Conservation (phyloP, 2,329 filamentous ascomycete genomes). For the Verticillium zaregamsianum region DNA sequence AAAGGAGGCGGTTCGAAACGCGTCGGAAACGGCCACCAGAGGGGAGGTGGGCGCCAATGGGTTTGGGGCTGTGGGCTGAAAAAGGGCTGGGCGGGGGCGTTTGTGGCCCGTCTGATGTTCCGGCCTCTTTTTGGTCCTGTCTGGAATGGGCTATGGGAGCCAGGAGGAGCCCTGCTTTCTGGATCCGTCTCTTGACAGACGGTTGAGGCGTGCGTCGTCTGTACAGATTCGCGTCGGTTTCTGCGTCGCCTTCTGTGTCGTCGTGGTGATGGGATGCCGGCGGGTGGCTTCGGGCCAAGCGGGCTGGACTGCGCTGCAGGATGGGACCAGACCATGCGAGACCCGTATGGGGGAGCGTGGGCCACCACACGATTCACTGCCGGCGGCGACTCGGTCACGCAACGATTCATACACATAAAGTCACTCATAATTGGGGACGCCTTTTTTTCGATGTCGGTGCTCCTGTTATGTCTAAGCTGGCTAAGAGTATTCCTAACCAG, state of each 20-base stretch:
- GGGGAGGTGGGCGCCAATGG: not conserved
- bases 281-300: not conserved
- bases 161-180: not conserved
- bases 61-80: not conserved
- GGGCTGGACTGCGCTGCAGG: too few species aligned
- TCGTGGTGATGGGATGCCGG: not conserved
- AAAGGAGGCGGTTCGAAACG: not conserved
- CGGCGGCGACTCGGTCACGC: not conserved
- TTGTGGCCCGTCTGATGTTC: not conserved
- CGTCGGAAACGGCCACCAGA: not conserved
- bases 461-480: not conserved
- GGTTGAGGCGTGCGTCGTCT: not conserved
- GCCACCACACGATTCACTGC: not conserved
- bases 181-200: too few species aligned
- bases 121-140: not conserved
- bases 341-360: too few species aligned
- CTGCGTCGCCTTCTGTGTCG: not conserved
- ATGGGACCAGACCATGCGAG: too few species aligned
- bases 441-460: not conserved
- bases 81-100: not conserved
- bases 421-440: not conserved
- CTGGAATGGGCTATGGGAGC: not conserved
- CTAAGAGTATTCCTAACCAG: not conserved
- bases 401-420: not conserved
- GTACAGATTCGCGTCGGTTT: not conserved